phyloP scores from a whole-genome alignment of 2,329 filamentous ascomycete genomes.

The Aureobasidium mangrovei region DNA sequence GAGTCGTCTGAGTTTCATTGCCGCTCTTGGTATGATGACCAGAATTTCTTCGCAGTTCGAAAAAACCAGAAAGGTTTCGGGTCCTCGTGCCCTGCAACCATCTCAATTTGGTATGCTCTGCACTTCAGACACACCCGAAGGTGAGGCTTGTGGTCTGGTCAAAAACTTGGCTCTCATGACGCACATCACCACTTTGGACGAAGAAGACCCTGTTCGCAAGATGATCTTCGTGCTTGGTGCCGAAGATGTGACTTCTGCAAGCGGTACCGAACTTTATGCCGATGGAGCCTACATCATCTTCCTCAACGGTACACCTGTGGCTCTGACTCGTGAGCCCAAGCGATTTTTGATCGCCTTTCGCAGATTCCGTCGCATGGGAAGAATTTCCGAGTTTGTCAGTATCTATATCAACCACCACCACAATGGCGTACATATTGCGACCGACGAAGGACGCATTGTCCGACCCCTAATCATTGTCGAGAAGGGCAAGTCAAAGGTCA shows the following conservation, averaged over 20 bases:
- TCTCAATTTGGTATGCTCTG: conserved; percentile 99
- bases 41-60: conserved; percentile 97
- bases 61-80: conserved; percentile 93
- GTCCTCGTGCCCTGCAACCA: conserved; percentile 88
- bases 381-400: conserved; percentile 92
- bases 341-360: conserved; percentile 79
- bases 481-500: conserved; percentile 73
- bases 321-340: conserved; percentile 77
- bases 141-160: conserved; percentile 93
- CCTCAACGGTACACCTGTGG: conserved; percentile 90
- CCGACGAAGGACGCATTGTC: conserved; percentile 94
- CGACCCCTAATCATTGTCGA: conserved; percentile 93
- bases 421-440: conserved; percentile 86
- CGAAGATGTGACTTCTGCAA: conserved; percentile 69
- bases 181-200: conserved; percentile 94
- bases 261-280: conserved; percentile 78
- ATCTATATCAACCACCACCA: conserved; percentile 94
- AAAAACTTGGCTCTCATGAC: conserved; percentile 99
- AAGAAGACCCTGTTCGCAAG: conserved; percentile 80
- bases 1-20: conserved; percentile 91
- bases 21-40: conserved; percentile 98
- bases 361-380: conserved; percentile 75
- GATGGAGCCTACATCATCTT: conserved; percentile 83
- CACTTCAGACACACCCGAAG: conserved; percentile 94
- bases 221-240: conserved; percentile 81